Percentiles rank a stretch among this genome's conserved stretches.
Evolutionary conservation across 306 rosid genomes (phyloP).

Genomic region (Pterocarpus macrocarpus): DNA sequence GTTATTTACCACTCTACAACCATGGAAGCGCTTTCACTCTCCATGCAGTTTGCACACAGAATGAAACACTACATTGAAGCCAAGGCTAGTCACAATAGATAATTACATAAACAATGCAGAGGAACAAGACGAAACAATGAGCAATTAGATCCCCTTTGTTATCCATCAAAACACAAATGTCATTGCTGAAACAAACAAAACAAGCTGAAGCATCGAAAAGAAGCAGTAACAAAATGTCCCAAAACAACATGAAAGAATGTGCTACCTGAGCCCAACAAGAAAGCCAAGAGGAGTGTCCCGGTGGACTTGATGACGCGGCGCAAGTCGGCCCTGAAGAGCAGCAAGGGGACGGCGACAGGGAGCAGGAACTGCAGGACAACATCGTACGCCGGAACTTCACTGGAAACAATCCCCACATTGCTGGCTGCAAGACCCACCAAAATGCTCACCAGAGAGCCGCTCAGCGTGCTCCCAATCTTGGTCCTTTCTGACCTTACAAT

Average conservation of each 20-base stretch:
- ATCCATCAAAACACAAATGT: not conserved
- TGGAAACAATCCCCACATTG: constrained; percentile 69
- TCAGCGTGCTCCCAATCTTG: constrained; percentile 66
- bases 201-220: not conserved
- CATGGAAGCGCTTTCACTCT: not conserved
- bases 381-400: constrained; percentile 62
- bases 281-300: constrained; percentile 76
- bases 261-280: constrained; percentile 83
- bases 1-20: not conserved
- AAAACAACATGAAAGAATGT: not conserved
- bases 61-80: not conserved
- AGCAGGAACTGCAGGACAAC: constrained; percentile 68
- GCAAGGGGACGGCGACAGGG: constrained; percentile 73
- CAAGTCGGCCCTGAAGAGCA: constrained; percentile 76
- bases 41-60: not conserved
- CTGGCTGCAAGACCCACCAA: constrained; percentile 78
- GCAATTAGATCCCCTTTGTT: not conserved
- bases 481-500: constrained; percentile 47
- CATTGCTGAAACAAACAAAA: not conserved
- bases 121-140: not conserved
- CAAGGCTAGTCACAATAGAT: not conserved
- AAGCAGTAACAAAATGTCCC: not conserved
- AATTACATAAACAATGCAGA: not conserved
- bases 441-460: constrained; percentile 74
- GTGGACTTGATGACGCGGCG: constrained; percentile 78